Base-by-base conservation (phyloP, 2,329 filamentous ascomycete species). In the Proliferodiscus dingleyae region DNA sequence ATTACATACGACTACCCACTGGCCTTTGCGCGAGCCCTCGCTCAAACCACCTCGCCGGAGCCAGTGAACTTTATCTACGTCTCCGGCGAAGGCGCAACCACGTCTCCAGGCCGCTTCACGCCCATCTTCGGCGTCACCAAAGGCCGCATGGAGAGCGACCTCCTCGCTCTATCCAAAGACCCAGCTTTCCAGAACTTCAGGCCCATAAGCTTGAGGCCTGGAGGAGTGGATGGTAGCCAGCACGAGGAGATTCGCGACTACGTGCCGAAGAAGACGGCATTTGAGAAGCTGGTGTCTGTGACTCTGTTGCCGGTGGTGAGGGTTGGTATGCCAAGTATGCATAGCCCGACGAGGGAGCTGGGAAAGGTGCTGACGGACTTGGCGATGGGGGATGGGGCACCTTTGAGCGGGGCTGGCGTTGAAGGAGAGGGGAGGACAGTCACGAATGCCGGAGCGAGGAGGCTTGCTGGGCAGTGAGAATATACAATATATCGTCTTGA, bases 51-150 rank as follows among this genome's bases (percentile, higher is more conserved):
- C 2, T 46, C 58, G 0, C 54, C 60, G 2, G 60, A 66, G 3
- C 75, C 79, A 0, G 82, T 89, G 64, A 78, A 78, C 41, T 89
- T 89, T 62, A 71, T 89, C 51, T 85, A 81, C 59, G 75, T 89
- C 23, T 89, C 85, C 0, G 84, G 57, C 13, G 56, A 60, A 50
- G 64, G 64, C 19, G 76, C 81, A 0, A 83, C 80, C 1, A 72
- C 73, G 15, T 65, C 65, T 1, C 83, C 83, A 0, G 73, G 74
- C 3, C 60, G 63, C 4, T 73, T 81, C 55, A 76, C 81, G 0
- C 62, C 73, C 15, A 64, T 78, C 36, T 89, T 78, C 57, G 81
- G 71, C 1, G 69, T 73, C 10, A 71, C 85, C 45, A 89, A 90
- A 62, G 86, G 85, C 10, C 71, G 80, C 59, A 75, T 78, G 0